Evolutionary conservation across 2,329 filamentous ascomycete species (phyloP).

Genomic region (Colletotrichum gloeosporioides): DNA sequence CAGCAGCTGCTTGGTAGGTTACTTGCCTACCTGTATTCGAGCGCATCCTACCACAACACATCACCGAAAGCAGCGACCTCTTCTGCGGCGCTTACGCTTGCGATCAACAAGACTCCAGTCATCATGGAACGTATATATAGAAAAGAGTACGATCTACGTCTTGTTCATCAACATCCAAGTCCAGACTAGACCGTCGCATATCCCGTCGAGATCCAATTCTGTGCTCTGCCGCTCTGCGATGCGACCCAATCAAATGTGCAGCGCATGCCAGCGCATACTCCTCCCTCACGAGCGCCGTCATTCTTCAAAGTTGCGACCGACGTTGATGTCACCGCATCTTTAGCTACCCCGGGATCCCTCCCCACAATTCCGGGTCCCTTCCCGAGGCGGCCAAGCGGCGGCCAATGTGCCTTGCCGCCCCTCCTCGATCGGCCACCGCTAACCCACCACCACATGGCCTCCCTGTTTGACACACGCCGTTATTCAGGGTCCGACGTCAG

Average conservation of each 20-base stretch:
- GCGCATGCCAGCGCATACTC: constrained; percentile 1
- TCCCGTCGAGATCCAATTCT: not conserved
- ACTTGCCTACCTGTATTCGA: not conserved
- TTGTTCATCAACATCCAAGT: not conserved
- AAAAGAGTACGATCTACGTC: not conserved
- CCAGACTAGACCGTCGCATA: not conserved
- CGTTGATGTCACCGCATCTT: constrained; percentile 11
- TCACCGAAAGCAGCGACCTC: not conserved
- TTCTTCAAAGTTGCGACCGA: not conserved
- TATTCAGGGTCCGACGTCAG: constrained; percentile 4
- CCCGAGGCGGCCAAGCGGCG: constrained; percentile 19
- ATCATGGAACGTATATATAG: not conserved
- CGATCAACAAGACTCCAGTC: not conserved
- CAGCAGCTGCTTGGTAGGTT: not conserved
- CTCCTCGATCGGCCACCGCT: constrained; percentile 12
- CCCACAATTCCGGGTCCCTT: constrained; percentile 17
- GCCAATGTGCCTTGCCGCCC: constrained; percentile 19
- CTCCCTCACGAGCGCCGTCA: not conserved
- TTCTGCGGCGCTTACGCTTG: not conserved
- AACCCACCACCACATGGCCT: constrained; percentile 19
- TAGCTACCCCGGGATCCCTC: constrained; percentile 1
- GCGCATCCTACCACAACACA: not conserved
- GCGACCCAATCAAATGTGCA: not conserved
- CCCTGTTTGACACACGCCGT: constrained; percentile 9
- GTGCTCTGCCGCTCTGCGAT: not conserved